Evolutionary conservation across 495 filamentous ascomycete species (phyloP), one percentile per base, ranked within the genome.

Genomic region (Tetracladium setigerum): DNA sequence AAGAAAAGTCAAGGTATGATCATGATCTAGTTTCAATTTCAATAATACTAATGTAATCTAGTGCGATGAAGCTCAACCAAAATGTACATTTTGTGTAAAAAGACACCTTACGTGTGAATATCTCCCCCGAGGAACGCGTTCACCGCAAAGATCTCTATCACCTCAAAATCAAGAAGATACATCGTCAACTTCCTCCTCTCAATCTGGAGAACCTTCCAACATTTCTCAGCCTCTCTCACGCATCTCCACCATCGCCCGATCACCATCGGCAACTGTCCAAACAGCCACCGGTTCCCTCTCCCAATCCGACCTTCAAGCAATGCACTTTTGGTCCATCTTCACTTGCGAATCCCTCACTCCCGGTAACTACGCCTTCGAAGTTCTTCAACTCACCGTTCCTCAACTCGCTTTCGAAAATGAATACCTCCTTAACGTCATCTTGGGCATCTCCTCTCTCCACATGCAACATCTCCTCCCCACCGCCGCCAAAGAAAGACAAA

Each of bases 341-440:
- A 52, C 47, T 13, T 43, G 37, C 31, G 19, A 33, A 14, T 39
- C 15, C 27, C 12, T 56, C 16, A 32, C 47, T 16, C 37, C 50
- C 27, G 47, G 47, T 6, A 7, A 44, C 12, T 17, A 34, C 4
- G 36, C 48, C 14, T 14, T 67, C 43, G 44, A 65, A 37, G 52
- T 68, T 41, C 58, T 77, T 15, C 57, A 60, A 38, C 59, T 67
- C n/a, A 63, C 61, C 12, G 42, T 75, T 12, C 62, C 71, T 34
- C 62, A 73, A 41, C 63, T 71, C 17, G 72, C 70, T 35, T 71
- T 72, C 41, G 50, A 61, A 37, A 64, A 61, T 27, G 69, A 67
- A 1, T 77, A 72, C 38, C 62, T 77, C n/a, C 68, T 77, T 64
- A 57, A 76, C 44, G 64, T 61, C 36, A 19, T 76, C 5, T 67